Evolutionary conservation across 345 rosid species (phyloP).

Genomic region (Eucalyptus rudis): DNA sequence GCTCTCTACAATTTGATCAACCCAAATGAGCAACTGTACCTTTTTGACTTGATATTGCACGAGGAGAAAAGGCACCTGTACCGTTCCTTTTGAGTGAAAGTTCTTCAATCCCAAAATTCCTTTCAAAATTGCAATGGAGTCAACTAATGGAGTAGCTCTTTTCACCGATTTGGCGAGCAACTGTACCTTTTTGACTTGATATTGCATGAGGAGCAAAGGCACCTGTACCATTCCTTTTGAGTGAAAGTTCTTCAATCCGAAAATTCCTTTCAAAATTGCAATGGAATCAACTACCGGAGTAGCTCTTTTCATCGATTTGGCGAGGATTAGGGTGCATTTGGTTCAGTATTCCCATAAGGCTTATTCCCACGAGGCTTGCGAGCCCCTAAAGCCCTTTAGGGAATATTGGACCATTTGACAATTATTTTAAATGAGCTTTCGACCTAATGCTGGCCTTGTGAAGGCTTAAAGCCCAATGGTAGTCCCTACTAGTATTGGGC

Average conservation of each 20-base stretch:
- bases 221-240: neutral
- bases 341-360: fast-evolving
- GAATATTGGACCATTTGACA: fast-evolving
- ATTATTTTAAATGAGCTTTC: too few species aligned
- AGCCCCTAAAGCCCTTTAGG: too few species aligned
- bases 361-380: too few species aligned
- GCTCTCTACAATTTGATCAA: neutral
- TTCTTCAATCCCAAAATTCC: neutral
- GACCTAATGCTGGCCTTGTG: fast-evolving
- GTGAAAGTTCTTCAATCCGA: neutral
- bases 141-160: neutral
- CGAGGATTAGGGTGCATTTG: neutral
- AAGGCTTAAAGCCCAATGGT: too few species aligned
- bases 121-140: neutral
- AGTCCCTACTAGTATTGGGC: too few species aligned
- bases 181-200: neutral
- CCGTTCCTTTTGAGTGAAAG: neutral
- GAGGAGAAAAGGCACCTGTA: neutral
- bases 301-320: neutral
- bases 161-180: neutral
- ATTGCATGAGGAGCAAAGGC: neutral
- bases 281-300: neutral
- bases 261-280: neutral
- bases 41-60: neutral
- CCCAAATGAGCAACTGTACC: neutral